Evolutionary conservation across 176 grass and related monocot species (phyloP).

Genomic region (Ananas comosus): DNA sequence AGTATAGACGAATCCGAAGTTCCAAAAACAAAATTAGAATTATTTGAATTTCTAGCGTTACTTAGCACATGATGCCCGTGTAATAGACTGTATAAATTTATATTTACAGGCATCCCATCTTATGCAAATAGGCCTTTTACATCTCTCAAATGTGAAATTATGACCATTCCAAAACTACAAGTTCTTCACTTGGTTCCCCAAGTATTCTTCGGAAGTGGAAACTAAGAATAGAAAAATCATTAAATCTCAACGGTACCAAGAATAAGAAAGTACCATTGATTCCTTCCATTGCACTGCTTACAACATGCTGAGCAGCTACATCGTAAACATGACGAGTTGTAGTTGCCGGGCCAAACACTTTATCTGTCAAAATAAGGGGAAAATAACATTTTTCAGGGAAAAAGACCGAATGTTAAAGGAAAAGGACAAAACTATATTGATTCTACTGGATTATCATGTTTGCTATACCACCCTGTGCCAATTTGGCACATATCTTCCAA

Average conservation of each 20-base stretch:
- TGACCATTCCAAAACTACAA: too few relatives aligned
- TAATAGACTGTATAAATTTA: too few relatives aligned
- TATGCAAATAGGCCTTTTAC: too few relatives aligned
- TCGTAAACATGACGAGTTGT: constrained; percentile 89
- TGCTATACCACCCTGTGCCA: too few relatives aligned
- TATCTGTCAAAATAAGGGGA: constrained; percentile 44
- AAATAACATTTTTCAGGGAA: background rate
- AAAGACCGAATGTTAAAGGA: background rate
- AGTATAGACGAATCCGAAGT: too few relatives aligned
- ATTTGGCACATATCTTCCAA: too few relatives aligned
- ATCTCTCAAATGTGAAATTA: too few relatives aligned
- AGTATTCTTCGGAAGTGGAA: background rate
- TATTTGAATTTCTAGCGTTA: too few relatives aligned
- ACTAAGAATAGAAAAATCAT: constrained; percentile 1
- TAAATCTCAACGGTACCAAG: constrained; percentile 11
- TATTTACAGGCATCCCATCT: too few relatives aligned
- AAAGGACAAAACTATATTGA: background rate
- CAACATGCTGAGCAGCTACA: constrained; percentile 86
- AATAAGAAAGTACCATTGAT: constrained; percentile 66
- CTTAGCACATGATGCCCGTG: too few relatives aligned
- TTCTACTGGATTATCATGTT: background rate
- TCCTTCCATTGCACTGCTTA: constrained; percentile 96
- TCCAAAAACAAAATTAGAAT: too few relatives aligned
- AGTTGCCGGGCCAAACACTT: constrained; percentile 95
- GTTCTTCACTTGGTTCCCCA: too few relatives aligned